phyloP scores from a whole-genome alignment of 805 yeast genomes.

The Metschnikowia chrysomelidarum region DNA sequence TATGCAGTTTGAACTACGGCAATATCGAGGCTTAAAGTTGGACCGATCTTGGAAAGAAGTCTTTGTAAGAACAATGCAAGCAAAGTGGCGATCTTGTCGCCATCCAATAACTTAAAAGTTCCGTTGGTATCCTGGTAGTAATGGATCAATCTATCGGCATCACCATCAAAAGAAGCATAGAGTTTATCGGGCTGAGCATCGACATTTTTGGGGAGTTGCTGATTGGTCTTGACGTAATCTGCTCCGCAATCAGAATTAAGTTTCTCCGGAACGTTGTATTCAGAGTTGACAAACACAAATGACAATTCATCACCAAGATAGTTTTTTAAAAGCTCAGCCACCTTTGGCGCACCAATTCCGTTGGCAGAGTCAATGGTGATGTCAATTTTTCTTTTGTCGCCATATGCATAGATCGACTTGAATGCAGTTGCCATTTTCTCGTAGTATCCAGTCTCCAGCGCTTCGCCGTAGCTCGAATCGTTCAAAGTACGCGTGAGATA shows the following conservation, averaged over 20 bases:
- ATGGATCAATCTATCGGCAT: conserved; percentile 91
- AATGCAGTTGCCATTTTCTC: conserved; percentile 57
- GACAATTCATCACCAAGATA: conserved; percentile 42
- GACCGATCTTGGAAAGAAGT: conserved; percentile 45
- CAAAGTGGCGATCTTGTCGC: conserved; percentile 89
- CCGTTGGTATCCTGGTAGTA: conserved; percentile 49
- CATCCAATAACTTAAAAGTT: conserved; percentile 68
- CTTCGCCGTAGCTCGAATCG: conserved; percentile 59
- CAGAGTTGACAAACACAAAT: conserved; percentile 50
- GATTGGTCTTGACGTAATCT: conserved; percentile 90
- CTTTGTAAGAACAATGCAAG: conserved; percentile 67
- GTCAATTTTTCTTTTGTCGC: conserved; percentile 26
- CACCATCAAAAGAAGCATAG: conserved; percentile 91
- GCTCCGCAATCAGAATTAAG: conserved; percentile 90
- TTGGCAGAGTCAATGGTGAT: conserved; percentile 88
- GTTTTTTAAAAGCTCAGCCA: conserved; percentile 44
- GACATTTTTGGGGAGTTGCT: conserved; percentile 66
- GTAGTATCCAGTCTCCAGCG: conserved; percentile 69
- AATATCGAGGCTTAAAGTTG: conserved; percentile 43
- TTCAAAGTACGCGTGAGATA: conserved; percentile 75
- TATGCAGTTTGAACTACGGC: conserved; percentile 98
- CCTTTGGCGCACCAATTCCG: conserved; percentile 92
- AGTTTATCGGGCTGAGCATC: conserved; percentile 45
- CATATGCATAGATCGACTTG: conserved; percentile 37
- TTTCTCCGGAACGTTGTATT: conserved; percentile 49